These are phyloP conservation scores for Globisporangium nagaii DNA, from an alignment of 352 stramenopile genomes.

Conservation along the genomic window DNA sequence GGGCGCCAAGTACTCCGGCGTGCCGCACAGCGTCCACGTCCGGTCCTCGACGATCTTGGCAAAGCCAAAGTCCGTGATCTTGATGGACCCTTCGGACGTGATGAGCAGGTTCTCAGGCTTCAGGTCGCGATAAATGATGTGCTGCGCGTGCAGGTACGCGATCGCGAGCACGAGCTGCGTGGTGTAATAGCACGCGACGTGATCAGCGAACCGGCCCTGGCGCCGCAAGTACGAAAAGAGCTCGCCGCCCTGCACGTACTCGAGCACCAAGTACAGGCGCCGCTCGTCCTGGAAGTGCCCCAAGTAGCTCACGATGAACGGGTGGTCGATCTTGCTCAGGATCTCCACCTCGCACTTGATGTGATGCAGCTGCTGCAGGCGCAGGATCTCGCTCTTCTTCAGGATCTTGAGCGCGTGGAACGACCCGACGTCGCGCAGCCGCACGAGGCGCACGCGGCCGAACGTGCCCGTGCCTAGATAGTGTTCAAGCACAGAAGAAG, in stretches of 20 bases:
- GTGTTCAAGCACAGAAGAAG: too few relatives aligned
- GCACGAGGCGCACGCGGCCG: slow-evolving; percentile 81
- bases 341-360: slow-evolving; percentile 92
- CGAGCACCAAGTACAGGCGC: slow-evolving; percentile 86
- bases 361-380: slow-evolving; percentile 87
- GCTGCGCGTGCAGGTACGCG: slow-evolving; percentile 84
- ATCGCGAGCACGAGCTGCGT: slow-evolving; percentile 86
- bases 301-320: slow-evolving; percentile 88
- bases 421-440: slow-evolving; percentile 43
- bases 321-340: slow-evolving; percentile 80
- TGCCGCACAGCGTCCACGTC: slow-evolving; percentile 92
- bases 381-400: slow-evolving; percentile 89
- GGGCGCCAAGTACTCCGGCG: slow-evolving; percentile 90
- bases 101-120: slow-evolving; percentile 94
- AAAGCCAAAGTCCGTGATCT: slow-evolving; percentile 93
- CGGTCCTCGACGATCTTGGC: slow-evolving; percentile 88
- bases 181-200: slow-evolving; percentile 87
- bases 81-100: slow-evolving; percentile 84
- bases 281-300: slow-evolving; percentile 89
- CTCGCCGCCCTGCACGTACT: slow-evolving; percentile 91
- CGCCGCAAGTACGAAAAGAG: slow-evolving; percentile 89
- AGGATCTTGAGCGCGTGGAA: slow-evolving; percentile 90
- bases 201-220: slow-evolving; percentile 72
- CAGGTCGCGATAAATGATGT: slow-evolving; percentile 92
- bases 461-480: slow-evolving; percentile 80